Evolutionary conservation across 2,329 filamentous ascomycete species (phyloP), one percentile per base, ranked within the genome.

Genomic region (Cyanodermella asteris): DNA sequence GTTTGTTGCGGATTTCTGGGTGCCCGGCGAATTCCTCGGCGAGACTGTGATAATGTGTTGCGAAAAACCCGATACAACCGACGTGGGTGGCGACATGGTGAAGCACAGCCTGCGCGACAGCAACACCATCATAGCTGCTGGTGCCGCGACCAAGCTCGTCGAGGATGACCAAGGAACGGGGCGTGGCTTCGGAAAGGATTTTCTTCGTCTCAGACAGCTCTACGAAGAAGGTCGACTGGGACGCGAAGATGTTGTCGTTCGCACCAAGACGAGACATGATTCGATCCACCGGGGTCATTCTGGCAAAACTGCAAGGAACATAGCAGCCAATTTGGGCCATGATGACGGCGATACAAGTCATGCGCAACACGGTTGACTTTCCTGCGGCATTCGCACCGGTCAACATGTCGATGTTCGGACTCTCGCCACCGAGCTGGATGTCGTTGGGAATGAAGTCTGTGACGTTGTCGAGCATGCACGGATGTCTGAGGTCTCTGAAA

Each of bases 241-340:
- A 78, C 2, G 84, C 87, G 44, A 97, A 94, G 39, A 97, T 97
- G 49, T 94, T 94, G 64, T 97, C 87, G 41, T 94, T 91, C 23
- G 87, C 87, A 7, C 87, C 87, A 0, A 97, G 67, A 22, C 87
- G 78, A 7, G 84, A 94, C 87, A 97, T 97, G 56, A 97, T 94
- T 27, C 87, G 77, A 45, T 97, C 87, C 3, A 91, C 70, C 0
- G 87, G 84, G 0, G 84, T 94, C 22, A 97, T 60, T 3, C 63
- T 69, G 1, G 87, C 87, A 3, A 71, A 78, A 11, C 63, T 58
- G 30, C 80, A 82, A 2, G 87, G 87, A 2, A 97, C 68, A 37
- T 91, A 75, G 46, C 84, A 93, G 28, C 87, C 87, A 16, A 97
- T 74, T 44, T 97, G 87, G 1, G 87, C 87, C 67, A 97, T 82